These are phyloP conservation scores for Dryas octopetala DNA, from an alignment of 306 rosid species.

Conservation along the genomic window DNA sequence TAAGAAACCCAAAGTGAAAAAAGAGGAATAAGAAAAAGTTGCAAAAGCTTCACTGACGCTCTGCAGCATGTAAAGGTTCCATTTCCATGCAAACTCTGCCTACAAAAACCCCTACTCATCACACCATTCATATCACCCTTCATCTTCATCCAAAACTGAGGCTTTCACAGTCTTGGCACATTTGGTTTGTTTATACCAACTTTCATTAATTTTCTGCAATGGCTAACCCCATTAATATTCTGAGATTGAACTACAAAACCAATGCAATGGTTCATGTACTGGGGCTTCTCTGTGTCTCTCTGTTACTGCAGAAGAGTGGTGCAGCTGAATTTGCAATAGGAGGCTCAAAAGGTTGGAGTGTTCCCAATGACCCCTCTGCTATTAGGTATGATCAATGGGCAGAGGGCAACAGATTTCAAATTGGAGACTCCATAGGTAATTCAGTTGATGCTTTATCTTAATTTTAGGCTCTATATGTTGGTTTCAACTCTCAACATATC, in stretches of 20 bases:
- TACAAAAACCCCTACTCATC: slow-evolving; percentile 57
- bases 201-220: slow-evolving; percentile 33
- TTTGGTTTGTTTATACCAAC: not conserved
- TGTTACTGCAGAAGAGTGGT: slow-evolving; percentile 49
- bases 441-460: not conserved
- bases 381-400: slow-evolving; percentile 78
- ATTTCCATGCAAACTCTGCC: slow-evolving; percentile 43
- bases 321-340: slow-evolving; percentile 59
- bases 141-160: not conserved
- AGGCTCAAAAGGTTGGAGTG: slow-evolving; percentile 71
- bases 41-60: slow-evolving; percentile 58
- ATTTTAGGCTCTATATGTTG: not conserved
- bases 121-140: slow-evolving; percentile 35
- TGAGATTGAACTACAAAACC: slow-evolving; percentile 15
- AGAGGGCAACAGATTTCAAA: slow-evolving; percentile 59
- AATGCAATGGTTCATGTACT: slow-evolving; percentile 30
- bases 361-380: slow-evolving; percentile 49
- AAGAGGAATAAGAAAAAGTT: slow-evolving; percentile 55
- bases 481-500: not conserved
- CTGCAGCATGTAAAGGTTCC: slow-evolving; percentile 36
- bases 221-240: slow-evolving; percentile 31
- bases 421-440: slow-evolving; percentile 80
- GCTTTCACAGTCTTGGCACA: not conserved
- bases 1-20: slow-evolving; percentile 51
- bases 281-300: slow-evolving; percentile 43